Evolutionary conservation across 352 stramenopile species (phyloP), one percentile per base, ranked within the genome.

Genomic region (Halophytophthora polymorphica): DNA sequence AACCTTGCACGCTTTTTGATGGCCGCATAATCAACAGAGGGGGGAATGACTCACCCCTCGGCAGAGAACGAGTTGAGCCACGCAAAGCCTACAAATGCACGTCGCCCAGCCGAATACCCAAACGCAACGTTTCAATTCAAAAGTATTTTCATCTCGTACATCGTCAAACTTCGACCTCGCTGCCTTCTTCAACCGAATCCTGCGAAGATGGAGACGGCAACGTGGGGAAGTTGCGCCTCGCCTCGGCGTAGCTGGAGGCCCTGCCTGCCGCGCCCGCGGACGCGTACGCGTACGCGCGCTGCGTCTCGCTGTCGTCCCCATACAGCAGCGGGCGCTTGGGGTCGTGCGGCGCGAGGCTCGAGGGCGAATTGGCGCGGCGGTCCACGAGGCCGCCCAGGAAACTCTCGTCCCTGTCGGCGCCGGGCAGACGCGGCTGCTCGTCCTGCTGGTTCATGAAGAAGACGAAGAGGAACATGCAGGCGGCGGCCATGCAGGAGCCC

Each of bases 391-490:
- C 56, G 12, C 58, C 59, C 1, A 76, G 37, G 18, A 63, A 69
- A 10, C 53, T 33, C 13, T 70, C 49, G 48, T 68, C 53, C 13
- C 59, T 40, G 53, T 54, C 17, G 37, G 39, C 29, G 12, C 29
- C 48, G n/a, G n/a, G n/a, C 45, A 62, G 43, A 33, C 56, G 31
- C 13, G 56, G 47, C 53, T 76, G 54, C 35, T 85, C 76, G 51
- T 86, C 71, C 53, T 90, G 77, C 53, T 88, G 77, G 61, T 92
- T 88, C 42, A 91, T 77, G 48, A 81, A 73, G 66, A 88, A 90
- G 19, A 90, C 81, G 53, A 88, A 85, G 12, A 92, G 68, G 51
- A 92, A 87, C 73, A 90, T 86, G 48, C 65, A 75, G 29, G 78
- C 81, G 3, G 78, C 81, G 2, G 81, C 81, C 52, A 88, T 69